These are phyloP conservation scores for Lecanicillium sp. DNA, from an alignment of 2,329 filamentous ascomycete species.

Conservation along the genomic window DNA sequence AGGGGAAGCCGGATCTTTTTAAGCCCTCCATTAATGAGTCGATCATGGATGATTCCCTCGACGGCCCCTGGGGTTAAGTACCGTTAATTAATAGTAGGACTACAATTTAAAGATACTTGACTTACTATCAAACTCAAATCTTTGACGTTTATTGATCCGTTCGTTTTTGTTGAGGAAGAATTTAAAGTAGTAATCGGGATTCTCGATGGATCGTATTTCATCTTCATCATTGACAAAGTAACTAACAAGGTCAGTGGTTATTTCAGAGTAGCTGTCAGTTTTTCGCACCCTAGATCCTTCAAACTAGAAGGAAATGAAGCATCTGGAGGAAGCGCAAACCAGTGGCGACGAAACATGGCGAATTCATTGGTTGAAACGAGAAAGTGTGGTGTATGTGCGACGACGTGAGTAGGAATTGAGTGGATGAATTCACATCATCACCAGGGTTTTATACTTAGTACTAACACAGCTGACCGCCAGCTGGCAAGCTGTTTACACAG, in stretches of 20 bases:
- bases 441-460: slow-evolving; percentile 1
- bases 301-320: slow-evolving; percentile 58
- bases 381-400: slow-evolving; percentile 9
- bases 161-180: slow-evolving; percentile 65
- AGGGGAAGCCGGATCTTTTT: slow-evolving; percentile 54
- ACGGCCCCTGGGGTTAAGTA: slow-evolving; percentile 45
- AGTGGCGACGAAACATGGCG: slow-evolving; percentile 74
- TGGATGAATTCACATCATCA: neutral
- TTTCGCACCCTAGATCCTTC: slow-evolving; percentile 58
- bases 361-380: slow-evolving; percentile 27
- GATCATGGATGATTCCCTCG: slow-evolving; percentile 49
- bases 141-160: slow-evolving; percentile 69
- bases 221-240: slow-evolving; percentile 73
- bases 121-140: slow-evolving; percentile 65
- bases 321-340: slow-evolving; percentile 62
- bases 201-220: slow-evolving; percentile 61
- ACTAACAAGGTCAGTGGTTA: slow-evolving; percentile 34
- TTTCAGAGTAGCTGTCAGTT: neutral
- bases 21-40: slow-evolving; percentile 55
- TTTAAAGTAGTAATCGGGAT: slow-evolving; percentile 63
- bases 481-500: too few relatives aligned
- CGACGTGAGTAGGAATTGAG: neutral
- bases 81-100: slow-evolving; percentile 1
- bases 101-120: slow-evolving; percentile 6
- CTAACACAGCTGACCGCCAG: neutral